phyloP scores from a whole-genome alignment of 2,329 filamentous ascomycete species.

The Chrysoporthe austroafricana region DNA sequence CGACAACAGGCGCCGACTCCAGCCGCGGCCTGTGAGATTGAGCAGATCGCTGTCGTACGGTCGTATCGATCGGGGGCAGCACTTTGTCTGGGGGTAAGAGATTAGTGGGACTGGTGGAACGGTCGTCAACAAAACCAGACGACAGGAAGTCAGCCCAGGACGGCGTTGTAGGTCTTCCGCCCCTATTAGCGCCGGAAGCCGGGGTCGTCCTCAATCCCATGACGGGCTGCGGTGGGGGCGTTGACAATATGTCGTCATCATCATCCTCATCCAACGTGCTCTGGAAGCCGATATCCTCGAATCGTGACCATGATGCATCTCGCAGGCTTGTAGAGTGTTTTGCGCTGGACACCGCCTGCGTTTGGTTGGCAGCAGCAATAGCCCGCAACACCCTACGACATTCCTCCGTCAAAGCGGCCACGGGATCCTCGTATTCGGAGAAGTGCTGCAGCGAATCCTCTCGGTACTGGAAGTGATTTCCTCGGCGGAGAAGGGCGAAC shows the following conservation, averaged over 20 bases:
- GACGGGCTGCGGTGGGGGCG: constrained; percentile 38
- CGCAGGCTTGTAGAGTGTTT: constrained; percentile 73
- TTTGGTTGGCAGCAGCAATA: constrained; percentile 88
- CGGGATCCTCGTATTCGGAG: constrained; percentile 85
- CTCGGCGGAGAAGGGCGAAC: constrained; percentile 85
- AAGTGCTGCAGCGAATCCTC: constrained; percentile 88
- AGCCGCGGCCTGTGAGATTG: constrained; percentile 79
- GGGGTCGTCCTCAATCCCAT: constrained; percentile 66
- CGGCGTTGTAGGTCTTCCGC: constrained; percentile 84
- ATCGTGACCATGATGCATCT: constrained; percentile 94
- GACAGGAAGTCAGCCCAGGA: constrained; percentile 99
- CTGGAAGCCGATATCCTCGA: constrained; percentile 92
- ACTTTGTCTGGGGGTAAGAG: constrained; percentile 90
- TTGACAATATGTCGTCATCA: constrained; percentile 58
- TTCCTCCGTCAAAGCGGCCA: constrained; percentile 88
- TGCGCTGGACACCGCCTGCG: constrained; percentile 67
- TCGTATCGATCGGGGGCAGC: constrained; percentile 79
- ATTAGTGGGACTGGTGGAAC: constrained; percentile 64
- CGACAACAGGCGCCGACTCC: constrained; percentile 70
- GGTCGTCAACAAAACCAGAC: constrained; percentile 83
- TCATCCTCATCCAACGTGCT: constrained; percentile 73
- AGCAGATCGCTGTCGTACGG: constrained; percentile 77
- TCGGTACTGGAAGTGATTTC: constrained; percentile 93
- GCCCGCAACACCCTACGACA: constrained; percentile 87
- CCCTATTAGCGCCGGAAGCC: constrained; percentile 66